Evolutionary conservation across 2,329 filamentous ascomycete species (phyloP), one percentile per base, ranked within the genome.

Genomic region (Zymoseptoria tritici): DNA sequence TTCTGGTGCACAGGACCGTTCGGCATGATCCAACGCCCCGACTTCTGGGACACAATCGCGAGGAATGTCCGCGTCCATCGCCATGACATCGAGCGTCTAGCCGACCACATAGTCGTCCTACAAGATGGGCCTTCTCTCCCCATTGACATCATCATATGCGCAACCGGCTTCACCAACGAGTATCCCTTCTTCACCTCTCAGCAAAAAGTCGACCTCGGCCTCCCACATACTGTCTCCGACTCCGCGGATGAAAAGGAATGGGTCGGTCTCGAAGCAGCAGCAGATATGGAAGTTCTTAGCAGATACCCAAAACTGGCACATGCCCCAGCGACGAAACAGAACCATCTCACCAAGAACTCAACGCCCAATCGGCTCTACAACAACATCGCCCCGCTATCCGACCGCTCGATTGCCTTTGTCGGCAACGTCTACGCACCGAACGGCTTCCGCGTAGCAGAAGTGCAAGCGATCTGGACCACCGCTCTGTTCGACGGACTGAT

Each of bases 381-480:
- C 51, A 55, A 57, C 58, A 70, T 71, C n/a, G 59, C 62, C 20
- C 70, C 71, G 2, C 22, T 69, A 13, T 13, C 56, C 31, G 70
- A 71, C 54, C 52, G 55, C 21, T 66, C 61, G 36, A 68, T 73
- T 51, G 66, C 64, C 49, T 71, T 73, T 55, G 60, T 72, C 22
- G 70, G 71, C 3, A 63, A 65, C 16, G 42, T 66, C 16, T 24
- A 62, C n/a, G 51, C 70, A 1, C 60, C 64, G 11, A 72, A 72
- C 61, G 59, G 63, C 56, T 70, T 67, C 60, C 68, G 65, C 57
- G 61, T 57, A 31, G 66, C 70, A 8, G 67, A 70, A 59, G 62
- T 62, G 4, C 71, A 73, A 61, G 59, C 71, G 2, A 58, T 73
- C 5, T 72, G 64, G 60, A 64, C 66, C 13, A 60, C 64, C 13